Conservation (phyloP, 176 grass and related monocot genomes). For the Oryza coarctata region DNA sequence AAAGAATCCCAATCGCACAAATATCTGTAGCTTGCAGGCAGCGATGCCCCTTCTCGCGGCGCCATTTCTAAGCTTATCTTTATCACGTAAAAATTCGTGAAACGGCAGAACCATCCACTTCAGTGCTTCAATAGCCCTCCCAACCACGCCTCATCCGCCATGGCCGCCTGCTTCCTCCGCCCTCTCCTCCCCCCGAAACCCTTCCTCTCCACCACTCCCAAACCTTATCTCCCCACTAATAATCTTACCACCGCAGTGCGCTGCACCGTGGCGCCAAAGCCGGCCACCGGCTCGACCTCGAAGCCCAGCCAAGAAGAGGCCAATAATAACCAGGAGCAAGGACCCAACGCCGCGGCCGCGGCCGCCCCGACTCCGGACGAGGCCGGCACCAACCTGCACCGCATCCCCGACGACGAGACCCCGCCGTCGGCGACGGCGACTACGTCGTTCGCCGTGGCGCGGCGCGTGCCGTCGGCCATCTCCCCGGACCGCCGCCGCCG, state of each 20-base stretch:
- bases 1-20: neutral
- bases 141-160: constrained; percentile 27
- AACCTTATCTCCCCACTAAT: constrained; percentile 1
- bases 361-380: constrained; percentile 33
- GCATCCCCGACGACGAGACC: constrained; percentile 47
- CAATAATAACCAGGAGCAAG: constrained; percentile 13
- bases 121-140: neutral
- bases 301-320: constrained; percentile 24
- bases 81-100: constrained; percentile 2
- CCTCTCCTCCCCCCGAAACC: constrained; percentile 41
- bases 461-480: constrained; percentile 56
- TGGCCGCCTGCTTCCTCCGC: constrained; percentile 54
- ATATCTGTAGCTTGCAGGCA: neutral
- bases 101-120: constrained; percentile 22
- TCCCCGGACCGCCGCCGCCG: constrained; percentile 20
- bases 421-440: constrained; percentile 36
- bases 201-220: constrained; percentile 30
- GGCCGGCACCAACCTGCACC: constrained; percentile 23
- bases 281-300: neutral
- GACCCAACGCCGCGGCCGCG: neutral
- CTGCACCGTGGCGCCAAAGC: constrained; percentile 30
- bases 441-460: constrained; percentile 60
- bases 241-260: constrained; percentile 5
- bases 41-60: neutral
- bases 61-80: constrained; percentile 30